These are phyloP conservation scores for Manihot esculenta DNA, from an alignment of 441 rosid genomes.

Conservation along the genomic window DNA sequence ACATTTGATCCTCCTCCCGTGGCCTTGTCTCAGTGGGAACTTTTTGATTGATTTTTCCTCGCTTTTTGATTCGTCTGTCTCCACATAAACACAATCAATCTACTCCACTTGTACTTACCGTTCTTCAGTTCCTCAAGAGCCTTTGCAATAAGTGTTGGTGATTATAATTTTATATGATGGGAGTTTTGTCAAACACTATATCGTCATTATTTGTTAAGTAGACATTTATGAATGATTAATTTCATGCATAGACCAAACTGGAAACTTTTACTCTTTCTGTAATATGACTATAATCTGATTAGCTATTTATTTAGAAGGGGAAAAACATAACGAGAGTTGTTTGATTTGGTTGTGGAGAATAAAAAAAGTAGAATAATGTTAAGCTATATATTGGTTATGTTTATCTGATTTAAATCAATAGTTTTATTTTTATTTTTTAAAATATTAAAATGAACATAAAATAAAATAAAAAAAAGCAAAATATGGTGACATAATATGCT, in stretches of 20 bases:
- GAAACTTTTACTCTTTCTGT: no score
- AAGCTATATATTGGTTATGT: no score
- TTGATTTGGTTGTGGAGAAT: no score
- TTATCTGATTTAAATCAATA: no score
- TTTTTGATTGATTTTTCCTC: slow-evolving; percentile 36
- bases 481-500: no score
- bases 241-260: not conserved
- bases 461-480: no score
- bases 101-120: not conserved
- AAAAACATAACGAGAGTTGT: no score
- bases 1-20: slow-evolving; percentile 45
- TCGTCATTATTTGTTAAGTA: not conserved
- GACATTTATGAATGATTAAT: not conserved
- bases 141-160: slow-evolving; percentile 1
- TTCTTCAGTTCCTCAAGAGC: not conserved
- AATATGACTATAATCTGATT: no score
- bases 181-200: not conserved
- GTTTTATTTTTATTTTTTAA: no score
- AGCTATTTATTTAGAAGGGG: no score
- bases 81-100: not conserved
- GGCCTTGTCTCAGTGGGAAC: slow-evolving; percentile 35
- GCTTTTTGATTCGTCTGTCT: not conserved
- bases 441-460: no score
- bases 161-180: not conserved
- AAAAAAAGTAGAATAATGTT: no score